A percentile compares a stretch with the other conserved stretches of the same genome.
Evolutionary conservation across 2,329 filamentous ascomycete species (phyloP).

Genomic region (Ophiosphaerella korrae): DNA sequence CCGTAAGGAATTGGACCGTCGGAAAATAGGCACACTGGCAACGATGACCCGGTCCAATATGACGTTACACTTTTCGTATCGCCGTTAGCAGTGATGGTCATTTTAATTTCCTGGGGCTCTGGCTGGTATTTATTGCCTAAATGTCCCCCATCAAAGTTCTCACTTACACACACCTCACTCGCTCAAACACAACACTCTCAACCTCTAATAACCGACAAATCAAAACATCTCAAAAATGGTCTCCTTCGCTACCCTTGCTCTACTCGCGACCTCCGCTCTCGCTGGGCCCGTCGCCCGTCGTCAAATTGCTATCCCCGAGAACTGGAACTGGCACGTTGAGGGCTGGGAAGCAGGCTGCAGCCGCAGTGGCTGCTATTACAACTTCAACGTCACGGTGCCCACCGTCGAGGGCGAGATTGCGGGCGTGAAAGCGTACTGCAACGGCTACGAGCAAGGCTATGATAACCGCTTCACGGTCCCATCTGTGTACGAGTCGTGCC

Average conservation of each 20-base stretch:
- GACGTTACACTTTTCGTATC: too few species aligned
- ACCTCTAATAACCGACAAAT: too few species aligned
- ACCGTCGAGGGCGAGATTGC: slow-evolving; percentile 9
- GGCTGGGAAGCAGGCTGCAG: slow-evolving; percentile 24
- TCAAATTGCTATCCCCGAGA: slow-evolving; percentile 15
- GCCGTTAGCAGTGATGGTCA: too few species aligned
- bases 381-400: slow-evolving; percentile 29
- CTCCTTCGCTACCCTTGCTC: slow-evolving; percentile 12
- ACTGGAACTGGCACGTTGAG: slow-evolving; percentile 26
- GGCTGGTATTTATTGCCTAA: too few species aligned
- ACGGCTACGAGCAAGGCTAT: slow-evolving; percentile 20
- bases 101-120: too few species aligned
- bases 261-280: slow-evolving; percentile 2
- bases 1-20: too few species aligned
- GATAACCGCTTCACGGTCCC: slow-evolving; percentile 3
- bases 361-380: slow-evolving; percentile 25
- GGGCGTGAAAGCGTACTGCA: slow-evolving; percentile 21
- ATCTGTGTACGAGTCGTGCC: slow-evolving; percentile 7
- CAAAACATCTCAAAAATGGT: slow-evolving; percentile 9
- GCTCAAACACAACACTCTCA: too few species aligned
- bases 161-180: too few species aligned
- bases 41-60: too few species aligned
- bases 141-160: too few species aligned
- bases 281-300: neutral
- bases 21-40: too few species aligned